Evolutionary conservation across 2,329 filamentous ascomycete genomes (phyloP).

Genomic region (Bisporella sp.): DNA sequence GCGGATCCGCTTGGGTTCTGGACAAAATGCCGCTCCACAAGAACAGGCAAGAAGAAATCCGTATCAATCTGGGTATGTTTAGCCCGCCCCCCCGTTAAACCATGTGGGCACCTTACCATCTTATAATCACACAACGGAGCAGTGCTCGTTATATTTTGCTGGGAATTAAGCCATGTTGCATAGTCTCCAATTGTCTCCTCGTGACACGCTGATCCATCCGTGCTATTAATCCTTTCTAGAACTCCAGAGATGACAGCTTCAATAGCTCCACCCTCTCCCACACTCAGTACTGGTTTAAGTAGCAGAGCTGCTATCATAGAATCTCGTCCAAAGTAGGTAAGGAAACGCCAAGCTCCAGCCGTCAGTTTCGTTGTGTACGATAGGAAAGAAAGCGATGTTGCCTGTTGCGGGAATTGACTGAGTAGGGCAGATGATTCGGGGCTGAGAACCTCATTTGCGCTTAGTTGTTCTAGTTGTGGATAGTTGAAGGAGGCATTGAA

Average conservation of each 20-base stretch:
- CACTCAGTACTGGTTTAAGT: constrained; percentile 49
- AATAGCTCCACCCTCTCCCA: constrained; percentile 45
- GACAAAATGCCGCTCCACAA: constrained; percentile 53
- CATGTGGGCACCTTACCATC: constrained; percentile 32
- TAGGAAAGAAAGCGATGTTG: constrained; percentile 51
- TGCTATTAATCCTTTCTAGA: constrained; percentile 52
- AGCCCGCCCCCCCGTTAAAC: not conserved
- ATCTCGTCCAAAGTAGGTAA: constrained; percentile 62
- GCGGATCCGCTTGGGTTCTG: constrained; percentile 34
- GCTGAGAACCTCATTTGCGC: constrained; percentile 42
- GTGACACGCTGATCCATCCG: constrained; percentile 54
- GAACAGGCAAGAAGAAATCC: constrained; percentile 51
- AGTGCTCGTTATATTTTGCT: constrained; percentile 44
- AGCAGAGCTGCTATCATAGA: constrained; percentile 55
- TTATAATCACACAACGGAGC: constrained; percentile 50
- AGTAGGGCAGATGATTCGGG: constrained; percentile 38
- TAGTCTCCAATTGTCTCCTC: constrained; percentile 63
- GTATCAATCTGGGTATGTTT: constrained; percentile 42
- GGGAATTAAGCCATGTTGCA: constrained; percentile 50
- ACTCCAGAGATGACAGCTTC: constrained; percentile 56
- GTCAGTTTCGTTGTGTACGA: constrained; percentile 57
- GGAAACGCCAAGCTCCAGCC: constrained; percentile 58
- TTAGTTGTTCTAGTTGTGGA: constrained; percentile 50
- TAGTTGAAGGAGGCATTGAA: constrained; percentile 57
- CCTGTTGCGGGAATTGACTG: constrained; percentile 36